Base-by-base conservation (phyloP, 805 yeast species). In the Suhomyces kilbournensis region DNA sequence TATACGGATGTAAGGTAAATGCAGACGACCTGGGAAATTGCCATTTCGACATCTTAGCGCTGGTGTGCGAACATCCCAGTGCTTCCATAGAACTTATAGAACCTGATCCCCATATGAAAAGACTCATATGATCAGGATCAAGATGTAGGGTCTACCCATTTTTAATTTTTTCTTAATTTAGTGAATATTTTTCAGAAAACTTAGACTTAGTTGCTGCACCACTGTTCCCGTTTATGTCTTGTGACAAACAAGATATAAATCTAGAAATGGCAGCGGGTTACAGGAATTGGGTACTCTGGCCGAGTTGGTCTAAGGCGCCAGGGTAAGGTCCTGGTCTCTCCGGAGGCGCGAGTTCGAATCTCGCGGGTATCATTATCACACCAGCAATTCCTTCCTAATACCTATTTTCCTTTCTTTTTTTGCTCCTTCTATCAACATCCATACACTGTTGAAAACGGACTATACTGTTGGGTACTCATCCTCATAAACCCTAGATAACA, bases 261-360 rank as follows among this genome's bases (percentile, higher is more conserved):
- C 19, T 14, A 38, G 19, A 38, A 6, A n/a, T 19, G 20, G n/a
- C 22, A 6, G 4, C 9, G 23, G 45, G 12, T 22, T 14, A n/a
- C 55, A 56, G 56, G 59, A 54, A 56, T 54, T 52, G 57, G 60
- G 60, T 57, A 57, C 60, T 57, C 60, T 57, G 60, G 60, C 60
- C 60, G 60, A 57, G 60, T 53, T 55, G 60, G 60, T 57, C 58
- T 57, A 57, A 57, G 60, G 60, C 60, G 60, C 60, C 60, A 57
- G 60, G 60, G 60, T 57, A 57, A 57, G 60, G 60, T 57, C 60
- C 60, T 57, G 60, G 60, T 57, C 60, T 56, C 60, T 56, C 53
- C 60, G 60, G 60, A 56, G 60, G 60, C 60, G 58, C 60, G 60
- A 51, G 60, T 56, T 56, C 60, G 60, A 56, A 56, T 55, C 60